Conservation (phyloP, 768 basidiomycete species). For the Leccinum arenicola region DNA sequence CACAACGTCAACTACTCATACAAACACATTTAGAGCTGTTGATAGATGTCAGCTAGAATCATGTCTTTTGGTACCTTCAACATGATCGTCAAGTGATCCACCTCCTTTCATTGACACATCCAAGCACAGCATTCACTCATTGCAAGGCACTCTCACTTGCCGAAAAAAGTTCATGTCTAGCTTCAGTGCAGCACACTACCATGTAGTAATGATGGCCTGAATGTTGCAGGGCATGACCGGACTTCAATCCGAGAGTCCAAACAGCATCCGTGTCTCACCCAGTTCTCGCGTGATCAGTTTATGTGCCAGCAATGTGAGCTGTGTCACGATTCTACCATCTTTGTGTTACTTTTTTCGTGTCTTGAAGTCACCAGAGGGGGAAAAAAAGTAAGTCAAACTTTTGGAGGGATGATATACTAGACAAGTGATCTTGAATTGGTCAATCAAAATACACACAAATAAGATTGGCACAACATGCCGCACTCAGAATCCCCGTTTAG, state of each 20-base stretch:
- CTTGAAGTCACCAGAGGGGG: too few species aligned
- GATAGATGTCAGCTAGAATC: too few species aligned
- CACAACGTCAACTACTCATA: conserved; percentile 66
- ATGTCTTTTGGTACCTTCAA: too few species aligned
- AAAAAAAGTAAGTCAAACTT: too few species aligned
- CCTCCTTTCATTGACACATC: conserved; percentile 85
- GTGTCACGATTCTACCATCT: too few species aligned
- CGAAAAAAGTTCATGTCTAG: conserved; percentile 41
- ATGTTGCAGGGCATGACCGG: conserved; percentile 81
- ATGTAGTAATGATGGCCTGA: conserved; percentile 86
- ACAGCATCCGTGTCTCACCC: conserved; percentile 53
- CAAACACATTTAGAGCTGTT: too few species aligned
- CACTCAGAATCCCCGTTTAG: too few species aligned
- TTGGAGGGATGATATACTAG: too few species aligned
- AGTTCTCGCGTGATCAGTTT: conserved; percentile 15
- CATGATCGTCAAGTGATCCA: conserved; percentile 75
- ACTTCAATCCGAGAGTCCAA: conserved; percentile 69
- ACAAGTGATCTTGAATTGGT: too few species aligned
- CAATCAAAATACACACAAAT: too few species aligned
- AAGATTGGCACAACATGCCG: too few species aligned
- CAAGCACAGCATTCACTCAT: conserved; percentile 49
- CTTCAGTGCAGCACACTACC: conserved; percentile 82
- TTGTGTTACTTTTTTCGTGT: too few species aligned
- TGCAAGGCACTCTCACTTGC: conserved; percentile 41
- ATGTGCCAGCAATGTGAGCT: conserved; percentile 49